Evolutionary conservation across 176 grass and related monocot species (phyloP).

Genomic region (Oryza australiensis): DNA sequence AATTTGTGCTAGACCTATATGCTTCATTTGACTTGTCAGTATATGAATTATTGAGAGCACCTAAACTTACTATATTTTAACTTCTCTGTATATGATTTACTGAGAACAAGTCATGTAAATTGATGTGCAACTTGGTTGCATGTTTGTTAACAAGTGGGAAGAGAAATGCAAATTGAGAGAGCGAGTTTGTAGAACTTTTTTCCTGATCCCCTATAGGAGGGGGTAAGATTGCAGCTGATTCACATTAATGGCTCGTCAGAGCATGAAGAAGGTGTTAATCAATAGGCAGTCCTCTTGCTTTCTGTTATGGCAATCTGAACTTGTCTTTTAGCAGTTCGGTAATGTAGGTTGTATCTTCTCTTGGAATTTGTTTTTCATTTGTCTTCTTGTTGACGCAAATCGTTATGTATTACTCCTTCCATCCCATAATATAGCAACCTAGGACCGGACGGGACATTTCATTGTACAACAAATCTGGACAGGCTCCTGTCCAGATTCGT

Average conservation of each 20-base stretch:
- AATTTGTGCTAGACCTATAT: not conserved
- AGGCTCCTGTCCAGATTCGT: too few relatives aligned
- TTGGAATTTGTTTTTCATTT: not conserved
- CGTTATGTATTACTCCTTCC: conserved; percentile 12
- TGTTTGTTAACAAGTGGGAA: not conserved
- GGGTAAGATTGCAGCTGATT: not conserved
- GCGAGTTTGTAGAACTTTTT: not conserved
- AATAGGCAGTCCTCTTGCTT: not conserved
- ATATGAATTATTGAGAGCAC: not conserved
- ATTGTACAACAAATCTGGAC: too few relatives aligned
- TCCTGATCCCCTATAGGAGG: not conserved
- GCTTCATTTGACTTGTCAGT: not conserved
- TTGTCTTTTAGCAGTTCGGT: conserved; percentile 18
- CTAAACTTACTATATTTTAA: not conserved
- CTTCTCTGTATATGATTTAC: not conserved
- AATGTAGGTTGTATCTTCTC: not conserved
- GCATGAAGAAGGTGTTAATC: conserved; percentile 14
- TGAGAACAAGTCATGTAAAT: not conserved
- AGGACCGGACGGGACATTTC: too few relatives aligned
- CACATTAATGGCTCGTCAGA: not conserved
- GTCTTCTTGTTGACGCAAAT: not conserved
- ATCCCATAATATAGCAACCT: too few relatives aligned
- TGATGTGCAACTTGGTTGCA: not conserved
- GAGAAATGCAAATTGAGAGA: not conserved
- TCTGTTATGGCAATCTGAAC: not conserved